Base-by-base conservation (phyloP, 306 rosid species). In the Rubus idaeus region DNA sequence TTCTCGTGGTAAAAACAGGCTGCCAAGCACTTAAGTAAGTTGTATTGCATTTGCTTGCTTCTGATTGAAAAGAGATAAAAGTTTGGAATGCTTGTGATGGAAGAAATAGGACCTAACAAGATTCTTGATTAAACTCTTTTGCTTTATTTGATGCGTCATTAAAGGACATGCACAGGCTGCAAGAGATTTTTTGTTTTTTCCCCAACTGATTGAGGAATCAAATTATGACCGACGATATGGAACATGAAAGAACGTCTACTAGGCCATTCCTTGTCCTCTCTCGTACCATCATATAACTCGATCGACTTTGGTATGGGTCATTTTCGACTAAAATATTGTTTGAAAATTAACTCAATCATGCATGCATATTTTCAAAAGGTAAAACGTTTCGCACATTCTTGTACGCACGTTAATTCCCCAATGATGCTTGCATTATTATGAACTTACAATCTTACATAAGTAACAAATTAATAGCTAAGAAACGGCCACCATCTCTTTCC, bases 141-240 rank as follows among this genome's bases (percentile, higher is more conserved):
- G 77, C 97, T 87, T 93, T 85, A 86, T 90, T 91, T 86, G 96
- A 87, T 90, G 88, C 83, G 88, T 90, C 84, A 90, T 87, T 88
- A 83, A 80, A 84, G 90, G 89, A 84, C 92, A 30, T 30, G 35
- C 35, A 85, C 80, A 75, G 63, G 75, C 75, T 81, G 86, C 77
- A 79, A 77, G 83, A 42, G 75, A 47, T 0, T 76, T 88, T 83
- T 93, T 87, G 89, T 91, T 83, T 84, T 80, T 78, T 78, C 78
- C 26, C 26, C 80, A 30, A 35, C 55, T 75, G 53, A 65, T 64
- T 75, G 18, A 75, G 80, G 84, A 84, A 87, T 85, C 83, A 83
- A 57, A 64, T 52, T 41, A 87, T 84, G 87, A 30, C 1, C 35
- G 35, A 84, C 4, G 14, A 60, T 60, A 30, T 30, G 35, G 17